These are phyloP conservation scores for Trebouxia sp. DNA, from an alignment of 139 green algal species.

Conservation along the genomic window DNA sequence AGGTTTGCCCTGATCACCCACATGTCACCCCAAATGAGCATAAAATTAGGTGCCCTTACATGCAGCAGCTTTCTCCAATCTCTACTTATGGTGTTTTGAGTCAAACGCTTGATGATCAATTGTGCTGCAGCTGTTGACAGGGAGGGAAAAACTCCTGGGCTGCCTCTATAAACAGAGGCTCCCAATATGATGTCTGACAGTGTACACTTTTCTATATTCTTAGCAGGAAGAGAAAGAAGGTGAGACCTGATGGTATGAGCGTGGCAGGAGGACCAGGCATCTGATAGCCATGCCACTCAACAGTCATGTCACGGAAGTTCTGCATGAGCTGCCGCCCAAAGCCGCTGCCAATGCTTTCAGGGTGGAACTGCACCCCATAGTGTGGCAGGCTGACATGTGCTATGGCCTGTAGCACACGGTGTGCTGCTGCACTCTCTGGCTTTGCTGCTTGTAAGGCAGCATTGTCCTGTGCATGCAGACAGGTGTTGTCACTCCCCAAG, in stretches of 20 bases:
- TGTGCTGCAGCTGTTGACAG: too few relatives aligned
- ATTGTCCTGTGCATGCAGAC: background rate
- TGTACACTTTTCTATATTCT: too few relatives aligned
- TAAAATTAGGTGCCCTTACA: too few relatives aligned
- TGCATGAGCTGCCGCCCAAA: slow-evolving; percentile 75
- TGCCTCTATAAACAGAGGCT: too few relatives aligned
- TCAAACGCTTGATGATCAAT: too few relatives aligned
- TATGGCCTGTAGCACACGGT: slow-evolving; percentile 83
- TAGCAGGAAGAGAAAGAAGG: background rate
- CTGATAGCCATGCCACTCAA: background rate
- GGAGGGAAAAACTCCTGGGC: too few relatives aligned
- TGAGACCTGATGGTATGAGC: background rate
- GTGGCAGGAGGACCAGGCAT: background rate
- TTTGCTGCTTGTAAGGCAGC: background rate
- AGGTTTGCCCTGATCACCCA: too few relatives aligned
- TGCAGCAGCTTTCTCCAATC: too few relatives aligned
- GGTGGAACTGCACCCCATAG: slow-evolving; percentile 97
- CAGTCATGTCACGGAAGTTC: slow-evolving; percentile 87
- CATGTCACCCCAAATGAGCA: too few relatives aligned
- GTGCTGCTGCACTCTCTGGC: background rate
- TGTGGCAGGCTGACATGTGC: slow-evolving; percentile 72
- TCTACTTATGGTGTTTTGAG: too few relatives aligned
- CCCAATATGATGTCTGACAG: too few relatives aligned
- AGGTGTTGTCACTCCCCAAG: background rate
- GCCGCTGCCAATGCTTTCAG: slow-evolving; percentile 85